Conservation (phyloP, 1,284 basidiomycete genomes). For the Rhodotorula sp. region DNA sequence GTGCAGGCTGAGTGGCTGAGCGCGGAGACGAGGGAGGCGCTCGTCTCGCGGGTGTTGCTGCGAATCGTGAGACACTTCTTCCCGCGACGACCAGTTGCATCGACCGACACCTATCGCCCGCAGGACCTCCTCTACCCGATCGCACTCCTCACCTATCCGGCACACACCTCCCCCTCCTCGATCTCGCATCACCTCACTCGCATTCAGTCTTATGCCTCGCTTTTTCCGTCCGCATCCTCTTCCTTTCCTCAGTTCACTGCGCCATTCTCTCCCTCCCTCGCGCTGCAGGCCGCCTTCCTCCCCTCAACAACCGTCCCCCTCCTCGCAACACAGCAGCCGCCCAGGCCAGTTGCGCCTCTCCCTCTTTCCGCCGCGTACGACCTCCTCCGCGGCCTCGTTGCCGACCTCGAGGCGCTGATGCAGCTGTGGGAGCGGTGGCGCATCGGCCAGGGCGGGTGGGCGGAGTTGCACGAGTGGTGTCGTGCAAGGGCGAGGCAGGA, state of each 20-base stretch:
- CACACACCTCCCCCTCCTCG: constrained; percentile 15
- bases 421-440: constrained; percentile 17
- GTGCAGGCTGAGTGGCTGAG: background rate
- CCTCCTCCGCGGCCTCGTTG: background rate
- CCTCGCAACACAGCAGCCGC: constrained; percentile 28
- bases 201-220: constrained; percentile 8
- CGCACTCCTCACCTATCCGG: constrained; percentile 30
- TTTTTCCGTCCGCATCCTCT: background rate
- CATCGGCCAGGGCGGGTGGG: background rate
- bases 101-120: background rate
- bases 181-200: constrained; percentile 13
- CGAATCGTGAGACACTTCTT: constrained; percentile 12
- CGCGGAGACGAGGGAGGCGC: background rate
- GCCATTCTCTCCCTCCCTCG: background rate
- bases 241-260: background rate
- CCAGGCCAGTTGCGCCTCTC: constrained; percentile 18
- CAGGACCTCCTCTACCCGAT: constrained; percentile 32
- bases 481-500: constrained; percentile 3
- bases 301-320: constrained; percentile 12
- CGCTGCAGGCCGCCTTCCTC: constrained; percentile 3
- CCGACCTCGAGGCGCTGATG: background rate
- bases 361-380: constrained; percentile 14
- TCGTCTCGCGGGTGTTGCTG: background rate
- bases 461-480: constrained; percentile 9
- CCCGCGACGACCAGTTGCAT: background rate